phyloP scores from a whole-genome alignment of 208 protist species.

The Phytomonas francai region DNA sequence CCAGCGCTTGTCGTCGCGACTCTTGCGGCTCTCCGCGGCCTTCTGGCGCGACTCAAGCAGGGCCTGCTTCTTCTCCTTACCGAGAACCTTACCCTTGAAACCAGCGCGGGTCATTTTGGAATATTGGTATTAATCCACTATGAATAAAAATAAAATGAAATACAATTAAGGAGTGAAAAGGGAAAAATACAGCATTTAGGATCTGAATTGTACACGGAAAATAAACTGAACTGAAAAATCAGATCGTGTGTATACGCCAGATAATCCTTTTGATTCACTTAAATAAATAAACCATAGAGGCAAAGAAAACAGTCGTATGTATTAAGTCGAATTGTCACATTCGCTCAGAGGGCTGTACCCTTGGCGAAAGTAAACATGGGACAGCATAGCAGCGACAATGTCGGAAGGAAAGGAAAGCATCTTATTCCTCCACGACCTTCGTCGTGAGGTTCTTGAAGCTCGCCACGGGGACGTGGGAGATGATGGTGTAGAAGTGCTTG shows the following conservation, averaged over 20 bases:
- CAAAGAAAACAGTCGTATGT: too few relatives aligned
- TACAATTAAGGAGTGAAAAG: slow-evolving; percentile 18
- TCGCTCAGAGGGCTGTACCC: too few relatives aligned
- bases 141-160: slow-evolving; percentile 11
- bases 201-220: slow-evolving; percentile 10
- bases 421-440: slow-evolving; percentile 69
- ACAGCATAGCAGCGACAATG: too few relatives aligned
- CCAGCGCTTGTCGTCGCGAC: slow-evolving; percentile 82
- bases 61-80: slow-evolving; percentile 78
- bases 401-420: too few relatives aligned
- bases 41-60: slow-evolving; percentile 71
- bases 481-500: slow-evolving; percentile 88
- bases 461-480: slow-evolving; percentile 80
- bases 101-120: slow-evolving; percentile 61
- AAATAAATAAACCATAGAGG: too few relatives aligned
- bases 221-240: too few relatives aligned
- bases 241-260: too few relatives aligned
- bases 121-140: slow-evolving; percentile 6
- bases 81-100: slow-evolving; percentile 72
- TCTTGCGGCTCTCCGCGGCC: slow-evolving; percentile 60
- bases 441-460: slow-evolving; percentile 84
- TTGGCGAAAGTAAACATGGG: too few relatives aligned
- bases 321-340: too few relatives aligned
- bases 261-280: too few relatives aligned
- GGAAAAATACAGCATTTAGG: slow-evolving; percentile 9